Conservation (phyloP, 805 yeast genomes). For the Candida sonorensis region DNA sequence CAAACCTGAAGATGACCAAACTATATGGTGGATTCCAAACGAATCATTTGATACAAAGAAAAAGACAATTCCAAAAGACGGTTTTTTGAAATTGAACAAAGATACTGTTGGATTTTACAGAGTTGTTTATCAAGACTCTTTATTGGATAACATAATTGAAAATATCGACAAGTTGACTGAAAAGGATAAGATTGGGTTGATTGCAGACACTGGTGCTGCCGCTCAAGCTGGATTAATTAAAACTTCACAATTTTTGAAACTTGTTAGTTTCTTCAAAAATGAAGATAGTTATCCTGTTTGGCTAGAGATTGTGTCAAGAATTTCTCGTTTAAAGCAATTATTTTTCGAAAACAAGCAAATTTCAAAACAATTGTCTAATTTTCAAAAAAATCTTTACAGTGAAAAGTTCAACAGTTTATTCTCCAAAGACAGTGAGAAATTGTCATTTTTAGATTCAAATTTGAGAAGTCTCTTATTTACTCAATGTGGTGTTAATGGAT, state of each 20-base stretch:
- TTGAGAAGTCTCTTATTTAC: conserved; percentile 34
- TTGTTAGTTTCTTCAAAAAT: conserved; percentile 29
- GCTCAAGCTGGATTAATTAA: conserved; percentile 39
- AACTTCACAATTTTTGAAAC: conserved; percentile 38
- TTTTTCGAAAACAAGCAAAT: conserved; percentile 31
- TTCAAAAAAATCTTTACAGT: conserved; percentile 28
- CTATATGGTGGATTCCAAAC: conserved; percentile 55
- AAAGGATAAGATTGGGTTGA: conserved; percentile 45
- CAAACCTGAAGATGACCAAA: conserved; percentile 46
- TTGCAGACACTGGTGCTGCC: conserved; percentile 46
- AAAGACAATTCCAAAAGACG: conserved; percentile 10
- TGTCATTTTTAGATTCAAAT: conserved; percentile 21
- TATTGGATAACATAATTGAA: conserved; percentile 34
- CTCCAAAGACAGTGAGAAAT: conserved; percentile 7
- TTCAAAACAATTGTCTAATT: conserved; percentile 23
- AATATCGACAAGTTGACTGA: conserved; percentile 33
- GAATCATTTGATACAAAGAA: conserved; percentile 17
- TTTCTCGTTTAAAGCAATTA: conserved; percentile 28
- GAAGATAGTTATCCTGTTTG: conserved; percentile 44
- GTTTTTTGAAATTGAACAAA: conserved; percentile 39
- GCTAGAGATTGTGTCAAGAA: conserved; percentile 41
- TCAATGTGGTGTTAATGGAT: conserved; percentile 32
- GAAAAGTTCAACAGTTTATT: conserved; percentile 22
- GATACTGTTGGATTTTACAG: conserved; percentile 48
- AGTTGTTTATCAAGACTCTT: conserved; percentile 40